A percentile compares a stretch with the other conserved stretches of the same genome.
Conservation (phyloP, 2,329 filamentous ascomycete genomes). For the Diplodia sapinea region DNA sequence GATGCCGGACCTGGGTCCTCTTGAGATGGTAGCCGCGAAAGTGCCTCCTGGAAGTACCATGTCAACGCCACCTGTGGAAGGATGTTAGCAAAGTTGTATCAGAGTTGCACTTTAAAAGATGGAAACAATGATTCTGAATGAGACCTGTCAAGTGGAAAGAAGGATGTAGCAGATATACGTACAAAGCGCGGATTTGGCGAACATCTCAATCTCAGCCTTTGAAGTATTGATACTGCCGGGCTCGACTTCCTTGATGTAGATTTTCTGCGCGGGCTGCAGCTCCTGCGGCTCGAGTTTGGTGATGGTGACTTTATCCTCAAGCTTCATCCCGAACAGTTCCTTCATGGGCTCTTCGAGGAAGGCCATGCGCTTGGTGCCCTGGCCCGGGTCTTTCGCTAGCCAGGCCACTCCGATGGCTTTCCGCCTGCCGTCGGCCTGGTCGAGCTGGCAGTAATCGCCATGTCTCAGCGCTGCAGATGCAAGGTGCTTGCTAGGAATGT, state of each 20-base stretch:
- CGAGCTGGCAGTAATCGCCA: conserved; percentile 65
- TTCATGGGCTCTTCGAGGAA: conserved; percentile 76
- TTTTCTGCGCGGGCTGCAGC: conserved; percentile 41
- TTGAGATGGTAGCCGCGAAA: conserved; percentile 58
- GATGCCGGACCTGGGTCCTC: conserved; percentile 56
- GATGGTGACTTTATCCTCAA: conserved; percentile 72
- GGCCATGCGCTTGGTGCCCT: conserved; percentile 44
- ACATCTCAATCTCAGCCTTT: conserved; percentile 40
- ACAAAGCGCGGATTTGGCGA: conserved; percentile 44
- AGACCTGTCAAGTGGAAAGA: not conserved
- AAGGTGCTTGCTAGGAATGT: conserved; percentile 62
- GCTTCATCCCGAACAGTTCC: conserved; percentile 72
- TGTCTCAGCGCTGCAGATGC: conserved; percentile 60
- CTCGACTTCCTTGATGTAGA: conserved; percentile 38
- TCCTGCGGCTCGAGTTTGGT: conserved; percentile 53
- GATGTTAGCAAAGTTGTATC: not conserved
- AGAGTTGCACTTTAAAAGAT: not conserved
- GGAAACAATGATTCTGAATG: not conserved
- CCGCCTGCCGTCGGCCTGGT: conserved; percentile 46
- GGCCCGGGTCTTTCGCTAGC: conserved; percentile 57
- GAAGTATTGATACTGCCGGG: conserved; percentile 34
- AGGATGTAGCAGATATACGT: conserved; percentile 27
- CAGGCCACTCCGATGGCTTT: conserved; percentile 67
- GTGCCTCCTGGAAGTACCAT: conserved; percentile 72
- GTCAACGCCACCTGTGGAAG: conserved; percentile 63